Evolutionary conservation across 2,329 filamentous ascomycete species (phyloP), one percentile per base, ranked within the genome.

Genomic region (Colletotrichum orbiculare): DNA sequence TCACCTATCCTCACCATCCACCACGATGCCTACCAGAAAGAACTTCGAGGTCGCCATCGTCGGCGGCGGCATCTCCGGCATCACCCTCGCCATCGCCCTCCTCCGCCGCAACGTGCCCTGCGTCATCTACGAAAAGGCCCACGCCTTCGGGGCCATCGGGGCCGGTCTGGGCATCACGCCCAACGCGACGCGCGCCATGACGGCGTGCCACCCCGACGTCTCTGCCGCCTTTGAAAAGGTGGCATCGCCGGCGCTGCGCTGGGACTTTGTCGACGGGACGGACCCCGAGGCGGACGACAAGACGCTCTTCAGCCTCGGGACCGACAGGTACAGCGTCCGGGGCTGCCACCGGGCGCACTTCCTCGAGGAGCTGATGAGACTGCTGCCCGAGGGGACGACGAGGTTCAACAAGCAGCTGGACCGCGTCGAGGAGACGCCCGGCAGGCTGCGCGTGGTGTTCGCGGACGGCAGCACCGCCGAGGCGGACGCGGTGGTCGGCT

Each of bases 81-180:
- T 85, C 6, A 77, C 79, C 13, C 77, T 85, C 1, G 82, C 82
- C 1, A 75, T 85, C 17, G 49, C 65, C 2, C 77, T 86, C 0
- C 73, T 79, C 53, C 74, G 75, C 2, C 81, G 83, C 49, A 73
- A 73, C 2, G 71, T 85, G 8, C 68, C 74, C 0, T 83, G 78
- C 67, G 79, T 73, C 1, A 53, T 86, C 3, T 86, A 83, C 68
- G 84, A 86, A 69, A 78, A 80, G 6, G 77, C 81, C 0, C 52
- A 73, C 0, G 70, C 72, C 1, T 79, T 83, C 57, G 73, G 77
- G 3, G 82, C 84, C 67, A 80, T 82, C 55, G 83, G 84, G 0
- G 83, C 83, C 0, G 84, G 83, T 6, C 80, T 86, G 41, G 82
- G 80, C 3, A 81, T 85, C 68, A 80, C 77, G 10, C 82, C 82